phyloP scores from a whole-genome alignment of 345 rosid genomes.

The Eucalyptus curtisii region DNA sequence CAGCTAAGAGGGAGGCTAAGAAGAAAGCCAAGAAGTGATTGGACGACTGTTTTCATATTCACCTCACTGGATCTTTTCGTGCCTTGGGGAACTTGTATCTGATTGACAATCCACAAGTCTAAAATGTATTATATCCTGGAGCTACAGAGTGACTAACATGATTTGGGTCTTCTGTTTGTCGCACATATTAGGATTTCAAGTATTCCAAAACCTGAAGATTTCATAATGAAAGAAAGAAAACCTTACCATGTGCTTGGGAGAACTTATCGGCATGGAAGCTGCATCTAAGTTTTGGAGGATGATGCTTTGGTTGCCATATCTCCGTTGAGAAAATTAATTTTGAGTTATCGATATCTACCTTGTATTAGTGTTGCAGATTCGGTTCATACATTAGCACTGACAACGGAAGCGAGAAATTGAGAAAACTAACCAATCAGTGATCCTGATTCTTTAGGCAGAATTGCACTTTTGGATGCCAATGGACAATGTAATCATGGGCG shows the following conservation, averaged over 20 bases:
- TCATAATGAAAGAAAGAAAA: neutral
- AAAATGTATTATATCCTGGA: neutral
- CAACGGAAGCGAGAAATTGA: neutral
- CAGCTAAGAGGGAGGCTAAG: neutral
- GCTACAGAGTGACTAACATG: neutral
- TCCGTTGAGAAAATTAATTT: neutral
- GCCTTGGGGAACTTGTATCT: neutral
- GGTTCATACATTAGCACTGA: neutral
- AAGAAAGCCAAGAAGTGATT: neutral
- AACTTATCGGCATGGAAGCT: neutral
- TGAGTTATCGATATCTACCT: neutral
- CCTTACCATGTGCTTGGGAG: neutral
- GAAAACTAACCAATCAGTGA: neutral
- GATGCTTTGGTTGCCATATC: neutral
- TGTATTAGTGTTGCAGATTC: neutral
- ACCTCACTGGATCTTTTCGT: neutral
- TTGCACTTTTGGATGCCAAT: neutral
- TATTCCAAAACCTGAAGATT: neutral
- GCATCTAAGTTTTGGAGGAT: neutral
- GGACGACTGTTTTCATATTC: neutral
- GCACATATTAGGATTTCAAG: neutral
- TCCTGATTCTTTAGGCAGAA: neutral
- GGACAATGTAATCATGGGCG: neutral
- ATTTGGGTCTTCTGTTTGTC: neutral
- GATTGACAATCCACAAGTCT: neutral